Evolutionary conservation across 768 basidiomycete species (phyloP).

Genomic region (Grammothele lineata): DNA sequence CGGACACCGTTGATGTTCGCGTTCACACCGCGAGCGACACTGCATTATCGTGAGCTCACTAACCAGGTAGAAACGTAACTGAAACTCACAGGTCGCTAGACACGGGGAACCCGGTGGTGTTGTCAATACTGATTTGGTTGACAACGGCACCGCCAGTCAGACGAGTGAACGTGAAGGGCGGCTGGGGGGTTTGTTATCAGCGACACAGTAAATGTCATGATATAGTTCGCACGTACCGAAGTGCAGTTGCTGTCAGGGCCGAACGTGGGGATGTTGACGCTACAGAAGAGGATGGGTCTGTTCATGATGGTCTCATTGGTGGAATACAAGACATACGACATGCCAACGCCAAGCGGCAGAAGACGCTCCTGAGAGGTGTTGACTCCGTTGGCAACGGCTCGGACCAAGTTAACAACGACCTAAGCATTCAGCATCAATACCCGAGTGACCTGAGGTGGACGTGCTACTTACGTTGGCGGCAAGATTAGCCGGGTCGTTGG

Average conservation of each 20-base stretch:
- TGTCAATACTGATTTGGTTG: slow-evolving; percentile 21
- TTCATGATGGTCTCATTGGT: background rate
- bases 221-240: slow-evolving; percentile 8
- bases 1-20: slow-evolving; percentile 20
- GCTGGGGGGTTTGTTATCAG: slow-evolving; percentile 11
- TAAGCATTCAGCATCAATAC: too few relatives aligned
- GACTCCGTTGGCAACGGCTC: slow-evolving; percentile 21
- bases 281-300: background rate
- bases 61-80: background rate
- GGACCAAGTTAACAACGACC: slow-evolving; percentile 23
- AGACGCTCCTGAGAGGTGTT: slow-evolving; percentile 19
- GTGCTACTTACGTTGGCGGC: slow-evolving; percentile 17
- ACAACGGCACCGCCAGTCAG: slow-evolving; percentile 26
- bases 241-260: slow-evolving; percentile 23
- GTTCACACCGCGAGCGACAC: slow-evolving; percentile 23
- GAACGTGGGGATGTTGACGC: slow-evolving; percentile 24
- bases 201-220: background rate
- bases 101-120: slow-evolving; percentile 24
- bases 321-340: slow-evolving; percentile 15
- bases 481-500: slow-evolving; percentile 26
- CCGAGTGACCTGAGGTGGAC: background rate
- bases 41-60: background rate
- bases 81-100: slow-evolving; percentile 20
- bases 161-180: slow-evolving; percentile 27
- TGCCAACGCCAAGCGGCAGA: slow-evolving; percentile 26